These are phyloP conservation scores for Lasiodiplodia citricola DNA, from an alignment of 2,329 filamentous ascomycete species.

Conservation along the genomic window DNA sequence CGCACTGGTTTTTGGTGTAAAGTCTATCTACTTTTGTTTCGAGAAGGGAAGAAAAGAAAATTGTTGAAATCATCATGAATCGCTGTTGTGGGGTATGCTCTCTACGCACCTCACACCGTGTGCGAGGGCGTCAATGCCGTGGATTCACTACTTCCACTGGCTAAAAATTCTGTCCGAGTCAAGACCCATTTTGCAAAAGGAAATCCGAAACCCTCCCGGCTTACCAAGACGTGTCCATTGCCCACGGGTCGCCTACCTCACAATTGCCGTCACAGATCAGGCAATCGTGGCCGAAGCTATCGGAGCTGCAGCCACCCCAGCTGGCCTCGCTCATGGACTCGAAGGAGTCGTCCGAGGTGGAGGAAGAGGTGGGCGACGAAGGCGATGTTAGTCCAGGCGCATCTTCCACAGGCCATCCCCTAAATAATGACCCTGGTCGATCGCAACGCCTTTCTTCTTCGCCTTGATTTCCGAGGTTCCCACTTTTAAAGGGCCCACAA, in stretches of 20 bases:
- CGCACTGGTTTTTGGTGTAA: constrained; percentile 13
- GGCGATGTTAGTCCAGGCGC: constrained; percentile 55
- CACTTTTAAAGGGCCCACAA: constrained; percentile 82
- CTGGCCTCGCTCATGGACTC: constrained; percentile 21
- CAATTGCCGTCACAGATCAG: constrained; percentile 20
- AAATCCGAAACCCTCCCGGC: background rate
- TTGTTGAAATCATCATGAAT: constrained; percentile 20
- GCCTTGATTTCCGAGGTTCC: constrained; percentile 91
- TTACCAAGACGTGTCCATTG: constrained; percentile 21
- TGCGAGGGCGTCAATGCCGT: constrained; percentile 11
- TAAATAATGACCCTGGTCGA: constrained; percentile 91
- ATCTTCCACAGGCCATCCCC: constrained; percentile 93
- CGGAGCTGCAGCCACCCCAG: constrained; percentile 19
- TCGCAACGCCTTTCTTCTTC: constrained; percentile 91
- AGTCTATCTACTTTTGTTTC: constrained; percentile 22
- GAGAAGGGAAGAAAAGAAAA: background rate
- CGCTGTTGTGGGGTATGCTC: constrained; percentile 15
- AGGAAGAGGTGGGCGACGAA: constrained; percentile 19
- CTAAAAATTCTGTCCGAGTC: constrained; percentile 18
- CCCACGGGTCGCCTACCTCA: constrained; percentile 19
- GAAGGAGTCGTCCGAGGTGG: constrained; percentile 18
- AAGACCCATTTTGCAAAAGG: background rate
- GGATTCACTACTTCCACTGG: background rate
- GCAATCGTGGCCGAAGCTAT: constrained; percentile 22
- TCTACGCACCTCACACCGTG: constrained; percentile 11